Conservation (phyloP, 192 early-diverging fungal genomes). For the Gamsiella multidivaricata region DNA sequence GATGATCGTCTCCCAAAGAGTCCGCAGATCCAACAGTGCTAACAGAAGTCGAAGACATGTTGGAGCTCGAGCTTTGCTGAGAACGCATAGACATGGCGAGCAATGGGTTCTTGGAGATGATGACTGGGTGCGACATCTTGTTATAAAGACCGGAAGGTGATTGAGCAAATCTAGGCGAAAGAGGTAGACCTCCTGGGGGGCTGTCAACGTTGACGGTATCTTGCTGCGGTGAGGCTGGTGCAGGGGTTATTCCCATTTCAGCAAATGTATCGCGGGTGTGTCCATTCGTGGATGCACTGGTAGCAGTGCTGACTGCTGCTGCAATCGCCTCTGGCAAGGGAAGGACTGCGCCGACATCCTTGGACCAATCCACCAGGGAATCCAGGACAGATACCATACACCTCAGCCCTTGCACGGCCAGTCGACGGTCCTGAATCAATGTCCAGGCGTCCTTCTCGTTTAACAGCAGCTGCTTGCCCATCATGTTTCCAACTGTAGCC, state of each 20-base stretch:
- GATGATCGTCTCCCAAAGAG: constrained; percentile 75
- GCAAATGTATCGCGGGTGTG: constrained; percentile 27
- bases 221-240: constrained; percentile 30
- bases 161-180: constrained; percentile 21
- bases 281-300: constrained; percentile 11
- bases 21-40: constrained; percentile 47
- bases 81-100: constrained; percentile 49
- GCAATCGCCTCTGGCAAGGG: constrained; percentile 33
- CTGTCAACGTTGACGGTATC: constrained; percentile 12
- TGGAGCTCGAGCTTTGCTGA: constrained; percentile 41
- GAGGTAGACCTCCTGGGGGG: constrained; percentile 19
- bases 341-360: constrained; percentile 52
- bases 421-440: constrained; percentile 54
- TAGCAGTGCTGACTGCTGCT: constrained; percentile 11
- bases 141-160: constrained; percentile 24
- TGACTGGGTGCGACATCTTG: constrained; percentile 55
- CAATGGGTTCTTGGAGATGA: constrained; percentile 58
- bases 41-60: constrained; percentile 51
- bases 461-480: constrained; percentile 52
- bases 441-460: constrained; percentile 54
- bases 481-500: constrained; percentile 53
- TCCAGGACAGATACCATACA: constrained; percentile 70
- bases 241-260: constrained; percentile 5
- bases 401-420: constrained; percentile 64
- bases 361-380: constrained; percentile 76